phyloP scores from a whole-genome alignment of 1,139 yeast genomes.

The Yamadazyma kanchanaburiensis region DNA sequence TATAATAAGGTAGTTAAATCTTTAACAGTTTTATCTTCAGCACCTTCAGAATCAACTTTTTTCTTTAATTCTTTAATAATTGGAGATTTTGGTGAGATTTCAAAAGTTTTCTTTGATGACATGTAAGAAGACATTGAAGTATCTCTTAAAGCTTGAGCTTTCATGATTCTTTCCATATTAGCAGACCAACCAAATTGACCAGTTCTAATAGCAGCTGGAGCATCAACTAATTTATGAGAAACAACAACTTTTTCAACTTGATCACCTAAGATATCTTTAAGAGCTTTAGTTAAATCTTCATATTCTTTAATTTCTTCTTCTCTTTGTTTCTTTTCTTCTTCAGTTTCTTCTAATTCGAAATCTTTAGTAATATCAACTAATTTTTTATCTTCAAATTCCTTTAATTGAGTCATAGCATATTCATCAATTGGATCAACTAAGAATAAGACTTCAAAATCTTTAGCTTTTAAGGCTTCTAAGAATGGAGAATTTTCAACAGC shows the following conservation, averaged over 20 bases:
- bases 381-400: constrained; percentile 99
- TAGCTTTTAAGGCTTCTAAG: constrained; percentile 97
- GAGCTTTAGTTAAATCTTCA: constrained; percentile 91
- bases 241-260: constrained; percentile 99
- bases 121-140: constrained; percentile 98
- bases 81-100: constrained; percentile 95
- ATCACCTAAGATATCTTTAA: constrained; percentile 96
- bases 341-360: constrained; percentile 98
- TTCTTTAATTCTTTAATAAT: constrained; percentile 93
- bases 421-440: constrained; percentile 99
- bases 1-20: constrained; percentile 93
- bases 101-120: constrained; percentile 99
- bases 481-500: constrained; percentile 99
- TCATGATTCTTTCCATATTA: constrained; percentile 99
- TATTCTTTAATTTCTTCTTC: constrained; percentile 90
- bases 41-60: constrained; percentile 96
- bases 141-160: constrained; percentile 99
- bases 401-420: constrained; percentile 98
- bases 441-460: constrained; percentile 97
- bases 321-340: constrained; percentile 92
- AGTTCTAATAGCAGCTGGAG: constrained; percentile 99
- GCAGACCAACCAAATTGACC: constrained; percentile 99
- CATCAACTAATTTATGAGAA: constrained; percentile 94
- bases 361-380: constrained; percentile 98
- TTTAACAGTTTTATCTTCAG: constrained; percentile 97